Conservation (phyloP, 2,329 filamentous ascomycete genomes). For the Talaromyces sp. region DNA sequence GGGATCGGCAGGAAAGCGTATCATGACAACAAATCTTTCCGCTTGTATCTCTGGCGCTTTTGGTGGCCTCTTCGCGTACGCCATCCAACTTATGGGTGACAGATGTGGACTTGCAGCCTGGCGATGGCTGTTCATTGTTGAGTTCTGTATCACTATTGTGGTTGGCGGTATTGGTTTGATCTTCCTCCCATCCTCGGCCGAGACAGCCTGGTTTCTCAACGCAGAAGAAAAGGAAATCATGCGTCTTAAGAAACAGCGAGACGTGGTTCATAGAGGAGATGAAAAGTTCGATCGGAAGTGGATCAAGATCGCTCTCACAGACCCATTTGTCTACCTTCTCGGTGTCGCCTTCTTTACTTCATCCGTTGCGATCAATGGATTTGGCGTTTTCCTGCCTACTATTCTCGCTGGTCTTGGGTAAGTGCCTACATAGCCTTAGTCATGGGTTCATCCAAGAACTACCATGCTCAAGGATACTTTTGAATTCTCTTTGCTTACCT, state of each 20-base stretch:
- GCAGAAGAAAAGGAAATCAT: slow-evolving; percentile 7
- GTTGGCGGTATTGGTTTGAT: slow-evolving; percentile 1
- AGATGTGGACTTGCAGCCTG: background rate
- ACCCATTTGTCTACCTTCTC: slow-evolving; percentile 8
- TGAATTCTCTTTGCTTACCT: background rate
- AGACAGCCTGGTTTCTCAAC: slow-evolving; percentile 5
- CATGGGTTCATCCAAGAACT: too few relatives aligned
- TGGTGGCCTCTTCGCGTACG: slow-evolving; percentile 10
- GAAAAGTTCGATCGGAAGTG: slow-evolving; percentile 6
- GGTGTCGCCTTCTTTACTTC: slow-evolving; percentile 9
- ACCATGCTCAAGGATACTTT: too few relatives aligned
- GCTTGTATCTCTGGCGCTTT: slow-evolving; percentile 6
- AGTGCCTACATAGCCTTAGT: too few relatives aligned
- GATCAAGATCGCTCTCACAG: slow-evolving; percentile 3
- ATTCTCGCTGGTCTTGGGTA: slow-evolving; percentile 11
- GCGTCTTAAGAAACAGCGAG: slow-evolving; percentile 2
- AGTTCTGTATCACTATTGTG: slow-evolving; percentile 10
- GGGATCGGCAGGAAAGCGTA: slow-evolving; percentile 6
- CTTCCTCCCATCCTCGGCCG: background rate
- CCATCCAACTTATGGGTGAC: slow-evolving; percentile 2
- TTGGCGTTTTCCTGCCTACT: slow-evolving; percentile 9
- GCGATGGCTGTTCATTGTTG: slow-evolving; percentile 12
- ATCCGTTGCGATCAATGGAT: slow-evolving; percentile 9
- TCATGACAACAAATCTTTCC: slow-evolving; percentile 8
- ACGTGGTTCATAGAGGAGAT: background rate